Percentiles rank a stretch among this genome's conserved stretches.
Evolutionary conservation across 1,284 basidiomycete genomes (phyloP).

Genomic region (Leccinum pachyderme): DNA sequence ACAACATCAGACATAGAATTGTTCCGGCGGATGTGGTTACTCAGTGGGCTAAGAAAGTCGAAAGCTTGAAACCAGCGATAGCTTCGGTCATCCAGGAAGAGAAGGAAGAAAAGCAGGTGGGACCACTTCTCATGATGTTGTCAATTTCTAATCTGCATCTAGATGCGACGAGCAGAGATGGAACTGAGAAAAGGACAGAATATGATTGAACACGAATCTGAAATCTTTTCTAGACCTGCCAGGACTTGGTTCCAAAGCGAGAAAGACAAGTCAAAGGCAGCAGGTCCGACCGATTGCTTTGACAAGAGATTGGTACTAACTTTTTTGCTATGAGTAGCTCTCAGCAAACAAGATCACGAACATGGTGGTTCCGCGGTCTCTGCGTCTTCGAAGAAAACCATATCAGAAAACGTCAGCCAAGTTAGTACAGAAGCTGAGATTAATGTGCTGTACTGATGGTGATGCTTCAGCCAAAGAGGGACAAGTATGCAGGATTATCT

Average conservation of each 20-base stretch:
- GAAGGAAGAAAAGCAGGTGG: constrained; percentile 90
- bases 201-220: constrained; percentile 91
- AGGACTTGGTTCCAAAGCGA: constrained; percentile 96
- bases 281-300: constrained; percentile 51
- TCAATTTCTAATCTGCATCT: constrained; percentile 13
- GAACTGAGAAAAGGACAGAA: constrained; percentile 95
- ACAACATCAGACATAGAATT: constrained; percentile 88
- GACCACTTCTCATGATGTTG: constrained; percentile 21
- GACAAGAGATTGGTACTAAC: constrained; percentile 3
- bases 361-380: constrained; percentile 40
- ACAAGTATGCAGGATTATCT: constrained; percentile 83
- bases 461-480: constrained; percentile 64
- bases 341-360: constrained; percentile 76
- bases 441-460: constrained; percentile 4
- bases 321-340: constrained; percentile 41
- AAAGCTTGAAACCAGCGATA: constrained; percentile 77
- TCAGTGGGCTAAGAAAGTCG: constrained; percentile 72
- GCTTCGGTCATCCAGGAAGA: constrained; percentile 86
- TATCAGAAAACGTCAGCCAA: constrained; percentile 6
- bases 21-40: constrained; percentile 79
- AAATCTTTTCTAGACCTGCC: constrained; percentile 92
- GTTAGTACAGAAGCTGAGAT: constrained; percentile 16
- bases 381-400: constrained; percentile 30
- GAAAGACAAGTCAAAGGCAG: constrained; percentile 79
- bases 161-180: constrained; percentile 93